Evolutionary conservation across 768 basidiomycete species (phyloP).

Genomic region (Brasilioporus rufonigricans): DNA sequence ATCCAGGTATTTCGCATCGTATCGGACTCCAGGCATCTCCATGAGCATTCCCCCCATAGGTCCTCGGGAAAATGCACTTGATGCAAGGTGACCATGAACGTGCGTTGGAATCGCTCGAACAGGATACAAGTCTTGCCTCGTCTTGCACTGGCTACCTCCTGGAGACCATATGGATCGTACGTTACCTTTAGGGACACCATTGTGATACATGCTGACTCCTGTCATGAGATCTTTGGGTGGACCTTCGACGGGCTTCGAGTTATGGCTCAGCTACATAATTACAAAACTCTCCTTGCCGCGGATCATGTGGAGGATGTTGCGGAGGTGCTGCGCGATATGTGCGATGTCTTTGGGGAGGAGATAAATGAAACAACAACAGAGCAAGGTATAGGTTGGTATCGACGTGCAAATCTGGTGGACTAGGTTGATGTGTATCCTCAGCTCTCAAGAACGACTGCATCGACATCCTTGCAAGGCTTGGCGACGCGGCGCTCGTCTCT

Average conservation of each 20-base stretch:
- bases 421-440: neutral
- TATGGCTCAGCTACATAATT: neutral
- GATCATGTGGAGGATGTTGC: neutral
- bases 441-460: neutral
- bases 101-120: no score
- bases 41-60: no score
- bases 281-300: neutral
- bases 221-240: slow-evolving; percentile 8
- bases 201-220: neutral
- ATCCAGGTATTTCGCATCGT: no score
- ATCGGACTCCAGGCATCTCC: no score
- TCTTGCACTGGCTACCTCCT: no score
- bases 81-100: no score
- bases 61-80: no score
- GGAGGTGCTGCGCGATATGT: neutral
- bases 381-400: neutral
- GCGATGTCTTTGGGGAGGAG: neutral
- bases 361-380: neutral
- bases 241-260: neutral
- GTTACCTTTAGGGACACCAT: neutral
- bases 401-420: neutral
- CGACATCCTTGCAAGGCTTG: neutral
- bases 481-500: neutral
- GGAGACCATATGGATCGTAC: no score
- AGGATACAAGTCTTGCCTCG: no score